These are phyloP conservation scores for Rubia peregrina DNA, from an alignment of 305 asterid genomes.

Conservation along the genomic window DNA sequence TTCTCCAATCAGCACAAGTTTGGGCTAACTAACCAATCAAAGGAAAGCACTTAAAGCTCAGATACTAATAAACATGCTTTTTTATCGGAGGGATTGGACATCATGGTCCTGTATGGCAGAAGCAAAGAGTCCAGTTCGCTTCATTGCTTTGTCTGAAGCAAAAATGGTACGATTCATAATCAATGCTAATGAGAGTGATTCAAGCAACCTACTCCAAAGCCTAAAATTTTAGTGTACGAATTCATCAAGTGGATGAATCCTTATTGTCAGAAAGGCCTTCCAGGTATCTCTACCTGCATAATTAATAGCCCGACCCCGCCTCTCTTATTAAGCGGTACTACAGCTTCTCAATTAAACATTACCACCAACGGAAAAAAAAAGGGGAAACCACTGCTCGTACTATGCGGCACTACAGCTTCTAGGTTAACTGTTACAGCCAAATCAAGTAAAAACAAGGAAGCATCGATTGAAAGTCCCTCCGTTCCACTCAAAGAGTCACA, in stretches of 20 bases:
- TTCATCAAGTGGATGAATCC: background rate
- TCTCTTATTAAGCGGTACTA: background rate
- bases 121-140: background rate
- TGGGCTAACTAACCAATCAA: background rate
- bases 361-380: background rate
- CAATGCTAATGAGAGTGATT: slow-evolving; percentile 2
- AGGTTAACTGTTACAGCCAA: background rate
- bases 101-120: background rate
- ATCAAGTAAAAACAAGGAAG: background rate
- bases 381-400: background rate
- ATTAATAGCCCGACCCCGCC: background rate
- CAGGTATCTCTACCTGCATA: background rate
- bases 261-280: background rate
- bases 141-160: slow-evolving; percentile 2
- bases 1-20: background rate
- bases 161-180: background rate
- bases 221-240: background rate
- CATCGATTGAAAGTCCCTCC: background rate
- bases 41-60: slow-evolving; percentile 4
- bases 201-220: background rate
- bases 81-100: background rate
- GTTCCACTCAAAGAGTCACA: background rate
- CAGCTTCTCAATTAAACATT: background rate
- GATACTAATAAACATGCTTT: background rate
- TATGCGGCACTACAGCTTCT: background rate